Percentiles rank a stretch among this genome's conserved stretches.
Evolutionary conservation across 2,329 filamentous ascomycete genomes (phyloP).

Genomic region (Trichoderma breve): DNA sequence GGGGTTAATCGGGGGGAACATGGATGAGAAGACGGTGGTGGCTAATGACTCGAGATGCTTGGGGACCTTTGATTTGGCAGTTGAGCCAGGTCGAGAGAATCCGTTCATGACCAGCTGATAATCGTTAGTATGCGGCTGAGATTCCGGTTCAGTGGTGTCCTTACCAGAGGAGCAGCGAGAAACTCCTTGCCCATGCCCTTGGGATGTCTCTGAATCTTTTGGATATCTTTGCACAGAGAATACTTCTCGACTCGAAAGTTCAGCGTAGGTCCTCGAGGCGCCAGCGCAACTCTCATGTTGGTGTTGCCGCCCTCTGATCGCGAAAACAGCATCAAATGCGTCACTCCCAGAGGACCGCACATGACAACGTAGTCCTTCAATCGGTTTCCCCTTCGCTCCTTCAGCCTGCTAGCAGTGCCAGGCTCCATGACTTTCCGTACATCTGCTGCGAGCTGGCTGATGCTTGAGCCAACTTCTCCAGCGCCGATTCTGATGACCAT

Average conservation of each 20-base stretch:
- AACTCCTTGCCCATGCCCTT: conserved; percentile 82
- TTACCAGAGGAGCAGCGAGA: conserved; percentile 75
- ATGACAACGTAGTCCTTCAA: conserved; percentile 92
- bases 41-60: conserved; percentile 91
- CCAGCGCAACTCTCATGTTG: conserved; percentile 82
- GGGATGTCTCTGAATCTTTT: conserved; percentile 78
- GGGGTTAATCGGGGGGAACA: conserved; percentile 94
- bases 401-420: conserved; percentile 82
- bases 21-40: conserved; percentile 91
- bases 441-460: conserved; percentile 89
- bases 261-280: conserved; percentile 86
- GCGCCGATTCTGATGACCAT: conserved; percentile 98
- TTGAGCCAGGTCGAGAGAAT: conserved; percentile 66
- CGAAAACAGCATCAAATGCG: conserved; percentile 90
- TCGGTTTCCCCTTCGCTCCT: conserved; percentile 84
- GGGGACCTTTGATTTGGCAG: conserved; percentile 69
- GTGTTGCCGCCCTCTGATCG: conserved; percentile 87
- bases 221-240: conserved; percentile 87
- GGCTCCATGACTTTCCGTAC: conserved; percentile 95
- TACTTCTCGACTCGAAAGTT: conserved; percentile 95
- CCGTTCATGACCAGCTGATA: conserved; percentile 93
- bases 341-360: conserved; percentile 90
- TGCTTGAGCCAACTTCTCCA: conserved; percentile 84
- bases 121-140: conserved; percentile 27
- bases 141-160: conserved; percentile 21